A percentile compares a stretch with the other conserved stretches of the same genome.
Evolutionary conservation across 208 protist genomes (phyloP).

Genomic region (Trypanosoma brucei): DNA sequence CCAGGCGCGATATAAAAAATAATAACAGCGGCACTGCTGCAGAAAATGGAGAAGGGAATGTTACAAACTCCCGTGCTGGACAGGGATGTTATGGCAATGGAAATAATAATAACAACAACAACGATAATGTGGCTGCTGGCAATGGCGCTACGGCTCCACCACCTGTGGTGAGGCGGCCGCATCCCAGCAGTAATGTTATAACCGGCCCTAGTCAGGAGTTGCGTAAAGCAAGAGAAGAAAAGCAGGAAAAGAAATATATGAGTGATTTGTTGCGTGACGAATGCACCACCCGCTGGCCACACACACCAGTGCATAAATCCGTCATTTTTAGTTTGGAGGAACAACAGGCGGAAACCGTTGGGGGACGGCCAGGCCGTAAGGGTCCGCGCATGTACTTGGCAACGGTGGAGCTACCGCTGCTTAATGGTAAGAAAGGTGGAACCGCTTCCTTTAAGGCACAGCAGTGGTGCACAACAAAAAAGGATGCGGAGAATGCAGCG

Average conservation of each 20-base stretch:
- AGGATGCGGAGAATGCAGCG: conserved; percentile 50
- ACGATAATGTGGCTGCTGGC: neutral
- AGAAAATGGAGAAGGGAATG: neutral
- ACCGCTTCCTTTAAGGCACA: conserved; percentile 39
- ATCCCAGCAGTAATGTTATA: conserved; percentile 49
- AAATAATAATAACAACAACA: conserved; percentile 4
- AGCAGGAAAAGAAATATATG: conserved; percentile 51
- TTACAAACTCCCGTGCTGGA: too few species aligned
- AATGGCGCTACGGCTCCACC: conserved; percentile 4
- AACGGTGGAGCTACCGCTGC: conserved; percentile 56
- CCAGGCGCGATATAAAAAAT: conserved; percentile 60
- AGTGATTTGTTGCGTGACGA: conserved; percentile 53
- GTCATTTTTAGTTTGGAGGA: conserved; percentile 59
- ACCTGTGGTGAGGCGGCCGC: conserved; percentile 15
- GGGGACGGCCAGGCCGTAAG: conserved; percentile 31
- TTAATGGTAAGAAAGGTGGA: conserved; percentile 55
- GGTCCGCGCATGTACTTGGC: conserved; percentile 51
- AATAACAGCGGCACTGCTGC: conserved; percentile 32
- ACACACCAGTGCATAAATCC: conserved; percentile 61
- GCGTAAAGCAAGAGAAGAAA: conserved; percentile 40
- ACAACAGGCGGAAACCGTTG: conserved; percentile 32
- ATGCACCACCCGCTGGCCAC: conserved; percentile 59
- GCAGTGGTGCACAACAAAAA: conserved; percentile 41
- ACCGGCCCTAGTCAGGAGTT: conserved; percentile 36
- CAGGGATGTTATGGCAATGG: neutral